Evolutionary conservation across 192 early-diverging fungal genomes (phyloP).

Genomic region (Entomortierella lignicola): DNA sequence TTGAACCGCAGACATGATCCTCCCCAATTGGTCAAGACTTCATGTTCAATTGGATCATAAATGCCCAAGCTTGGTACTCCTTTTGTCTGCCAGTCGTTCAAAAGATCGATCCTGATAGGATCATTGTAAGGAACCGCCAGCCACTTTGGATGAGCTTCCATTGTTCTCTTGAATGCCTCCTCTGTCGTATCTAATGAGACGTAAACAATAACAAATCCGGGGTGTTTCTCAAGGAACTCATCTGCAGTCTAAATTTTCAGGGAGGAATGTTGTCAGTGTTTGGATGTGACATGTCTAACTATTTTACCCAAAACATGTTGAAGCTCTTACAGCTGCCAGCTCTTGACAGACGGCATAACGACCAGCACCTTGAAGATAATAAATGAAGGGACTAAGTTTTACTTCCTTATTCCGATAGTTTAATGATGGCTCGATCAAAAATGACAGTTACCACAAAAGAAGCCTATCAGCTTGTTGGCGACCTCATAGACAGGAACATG

Average conservation of each 20-base stretch:
- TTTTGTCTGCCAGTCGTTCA: conserved; percentile 48
- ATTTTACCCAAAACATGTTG: neutral
- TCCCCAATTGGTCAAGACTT: conserved; percentile 46
- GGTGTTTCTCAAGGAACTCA: conserved; percentile 31
- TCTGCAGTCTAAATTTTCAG: conserved; percentile 11
- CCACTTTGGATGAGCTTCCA: conserved; percentile 39
- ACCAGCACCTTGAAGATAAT: conserved; percentile 19
- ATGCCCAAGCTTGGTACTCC: conserved; percentile 39
- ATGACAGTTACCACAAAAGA: conserved; percentile 38
- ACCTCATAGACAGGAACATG: conserved; percentile 49
- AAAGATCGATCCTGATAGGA: conserved; percentile 24
- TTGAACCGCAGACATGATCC: conserved; percentile 48
- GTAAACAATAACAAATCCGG: conserved; percentile 34
- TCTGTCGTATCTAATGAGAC: conserved; percentile 27
- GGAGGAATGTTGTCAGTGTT: neutral
- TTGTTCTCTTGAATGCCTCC: conserved; percentile 30
- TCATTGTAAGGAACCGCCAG: conserved; percentile 39
- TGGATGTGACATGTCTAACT: too few relatives aligned
- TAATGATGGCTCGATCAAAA: neutral
- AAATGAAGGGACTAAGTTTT: too few relatives aligned
- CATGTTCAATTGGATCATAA: conserved; percentile 39
- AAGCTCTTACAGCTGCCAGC: conserved; percentile 9
- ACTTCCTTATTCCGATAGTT: too few relatives aligned
- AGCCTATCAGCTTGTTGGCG: conserved; percentile 44
- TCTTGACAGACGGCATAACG: conserved; percentile 45